Conservation (phyloP, 1,139 yeast species). For the Kodamaea ohmeri region DNA sequence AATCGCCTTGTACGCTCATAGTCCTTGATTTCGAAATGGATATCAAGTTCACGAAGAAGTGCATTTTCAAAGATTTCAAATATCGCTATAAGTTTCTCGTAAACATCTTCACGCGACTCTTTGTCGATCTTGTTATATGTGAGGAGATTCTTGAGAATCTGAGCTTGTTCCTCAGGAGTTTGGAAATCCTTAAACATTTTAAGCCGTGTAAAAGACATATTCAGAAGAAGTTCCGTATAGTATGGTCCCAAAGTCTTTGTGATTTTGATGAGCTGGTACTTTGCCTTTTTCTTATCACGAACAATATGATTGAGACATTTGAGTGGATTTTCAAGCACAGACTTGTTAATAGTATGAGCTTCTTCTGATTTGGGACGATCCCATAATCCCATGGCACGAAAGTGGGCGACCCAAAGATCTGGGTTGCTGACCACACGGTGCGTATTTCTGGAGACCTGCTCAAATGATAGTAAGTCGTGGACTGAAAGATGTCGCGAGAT, state of each 20-base stretch:
- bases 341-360: conserved; percentile 8
- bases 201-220: conserved; percentile 46
- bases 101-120: conserved; percentile 32
- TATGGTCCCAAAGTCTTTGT: conserved; percentile 43
- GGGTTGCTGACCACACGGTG: conserved; percentile 37
- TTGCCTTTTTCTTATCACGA: conserved; percentile 41
- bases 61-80: conserved; percentile 75
- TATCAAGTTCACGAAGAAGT: conserved; percentile 66
- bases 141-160: conserved; percentile 39
- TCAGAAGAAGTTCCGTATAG: conserved; percentile 46
- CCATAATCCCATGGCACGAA: conserved; percentile 53
- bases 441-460: conserved; percentile 39
- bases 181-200: conserved; percentile 46
- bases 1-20: conserved; percentile 35
- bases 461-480: conserved; percentile 36
- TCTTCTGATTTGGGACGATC: conserved; percentile 18
- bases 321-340: conserved; percentile 28
- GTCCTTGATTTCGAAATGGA: conserved; percentile 53
- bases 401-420: conserved; percentile 50
- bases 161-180: conserved; percentile 50
- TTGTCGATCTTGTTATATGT: conserved; percentile 41
- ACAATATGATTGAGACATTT: conserved; percentile 40
- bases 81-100: conserved; percentile 53
- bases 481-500: conserved; percentile 38
- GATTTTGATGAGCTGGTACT: conserved; percentile 41